Base-by-base conservation (phyloP, 2,329 filamentous ascomycete genomes). In the Claviceps purpurea region DNA sequence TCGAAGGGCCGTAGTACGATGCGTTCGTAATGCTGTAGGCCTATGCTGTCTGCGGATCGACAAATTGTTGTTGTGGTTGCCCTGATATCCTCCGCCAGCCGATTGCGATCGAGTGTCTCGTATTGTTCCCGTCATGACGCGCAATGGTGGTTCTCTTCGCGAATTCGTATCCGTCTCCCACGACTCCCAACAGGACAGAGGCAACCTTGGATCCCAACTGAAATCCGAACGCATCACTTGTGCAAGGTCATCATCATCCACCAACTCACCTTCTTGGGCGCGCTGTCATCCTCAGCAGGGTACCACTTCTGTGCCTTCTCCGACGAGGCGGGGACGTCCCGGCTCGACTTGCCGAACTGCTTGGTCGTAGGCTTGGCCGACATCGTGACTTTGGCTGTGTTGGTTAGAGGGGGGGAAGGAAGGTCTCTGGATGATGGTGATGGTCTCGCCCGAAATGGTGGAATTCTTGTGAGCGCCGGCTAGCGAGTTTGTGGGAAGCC, bases 251-350 rank as follows among this genome's bases (percentile, higher is more conserved):
- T 40, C 56, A 60, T 61, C 55, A 56, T 34, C 51, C 55, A 54
- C 60, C 67, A 40, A 87, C 89, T 81, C 82, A 98, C 93, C 87
- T 94, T 91, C 84, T 90, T 95, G 68, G 83, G 81, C 76, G 85
- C 77, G 72, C 81, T 71, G 70, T 91, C 87, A 75, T 96, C 91
- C 74, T 94, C 87, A 71, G 89, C 87, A 73, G 89, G 88, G 79
- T 98, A 98, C 89, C 91, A 98, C 81, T 96, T 97, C 81, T 87
- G 84, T 68, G 91, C 91, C 87, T 94, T 95, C 76, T 95, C 83
- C 70, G 80, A 79, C 74, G 79, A 74, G 75, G 87, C 82, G 73
- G 87, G 89, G 74, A 96, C 85, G 74, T 85, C 81, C 79, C 91
- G 85, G 78, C 88, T 87, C 77, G 88, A 88, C 83, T 93, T 93